Evolutionary conservation across 805 yeast species (phyloP), one percentile per base, ranked within the genome.

Genomic region (Saccharomycopsis synnaedendra): DNA sequence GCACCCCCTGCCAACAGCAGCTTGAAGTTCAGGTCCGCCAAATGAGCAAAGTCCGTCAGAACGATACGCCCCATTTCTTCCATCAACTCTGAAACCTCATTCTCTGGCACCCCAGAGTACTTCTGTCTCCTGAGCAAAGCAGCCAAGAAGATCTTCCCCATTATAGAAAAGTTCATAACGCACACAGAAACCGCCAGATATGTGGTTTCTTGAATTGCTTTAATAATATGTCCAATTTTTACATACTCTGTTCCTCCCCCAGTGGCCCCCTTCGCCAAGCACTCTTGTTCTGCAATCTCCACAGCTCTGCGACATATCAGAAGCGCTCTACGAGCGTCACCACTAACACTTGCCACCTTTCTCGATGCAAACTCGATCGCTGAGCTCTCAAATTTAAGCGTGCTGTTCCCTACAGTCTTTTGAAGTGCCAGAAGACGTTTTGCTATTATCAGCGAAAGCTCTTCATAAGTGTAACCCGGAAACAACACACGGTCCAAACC

Each of bases 311-410:
- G 73, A 58, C 96, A 84, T 29, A 93, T 84, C 49, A 83, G 83
- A 47, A 93, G 68, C 0, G 96, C 97, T 50, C 97, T 70, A 58
- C 99, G 72, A 1, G 97, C 98, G 68, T 93, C 99, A 50, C 99
- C 98, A 60, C 94, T 85, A 3, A 93, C 97, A 64, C 93, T 79
- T 4, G 97, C 96, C 41, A 93, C 94, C 62, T 88, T 89, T 64
- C 97, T 74, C 1, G 96, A 78, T 0, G 96, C 96, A 68, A 84
- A 88, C 50, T 83, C 90, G 54, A 89, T 76, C 0, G 98, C 96
- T 59, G 85, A 95, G 27, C 71, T 68, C 11, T 71, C 69, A 10
- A 78, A 69, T 3, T 67, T 60, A 45, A 78, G 69, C 36, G 36
- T 34, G 36, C 36, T 34, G 19, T 56, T 53, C 59, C 56, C 64